These are phyloP conservation scores for Fennellomyces sp. DNA, from an alignment of 371 early-diverging fungal genomes.

Conservation along the genomic window DNA sequence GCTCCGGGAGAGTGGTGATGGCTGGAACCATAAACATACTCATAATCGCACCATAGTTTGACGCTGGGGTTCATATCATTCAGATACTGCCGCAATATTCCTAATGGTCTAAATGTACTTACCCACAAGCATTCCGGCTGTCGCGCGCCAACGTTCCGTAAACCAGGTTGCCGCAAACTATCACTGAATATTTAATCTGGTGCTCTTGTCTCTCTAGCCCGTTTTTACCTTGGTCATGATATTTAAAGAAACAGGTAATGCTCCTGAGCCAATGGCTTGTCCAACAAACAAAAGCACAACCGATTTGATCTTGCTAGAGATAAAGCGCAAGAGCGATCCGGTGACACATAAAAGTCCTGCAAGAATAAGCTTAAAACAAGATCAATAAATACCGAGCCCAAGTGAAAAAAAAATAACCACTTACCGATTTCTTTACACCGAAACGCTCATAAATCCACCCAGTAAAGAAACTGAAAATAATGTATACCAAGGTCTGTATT, in stretches of 20 bases:
- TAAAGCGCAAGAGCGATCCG: conserved; percentile 55
- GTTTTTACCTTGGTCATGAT: conserved; percentile 52
- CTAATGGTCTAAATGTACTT: conserved; percentile 6
- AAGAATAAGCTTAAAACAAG: conserved; percentile 33
- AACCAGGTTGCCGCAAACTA: conserved; percentile 71
- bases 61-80: too few species aligned
- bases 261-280: conserved; percentile 58
- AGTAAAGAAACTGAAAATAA: conserved; percentile 37
- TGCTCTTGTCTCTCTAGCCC: neutral
- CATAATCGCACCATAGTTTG: conserved; percentile 60
- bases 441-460: conserved; percentile 38
- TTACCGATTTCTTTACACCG: conserved; percentile 43
- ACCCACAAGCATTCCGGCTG: conserved; percentile 65
- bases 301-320: conserved; percentile 39
- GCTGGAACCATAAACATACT: conserved; percentile 58
- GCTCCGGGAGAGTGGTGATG: conserved; percentile 37
- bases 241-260: conserved; percentile 65
- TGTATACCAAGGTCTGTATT: conserved; percentile 36
- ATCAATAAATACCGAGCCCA: neutral
- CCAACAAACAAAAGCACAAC: conserved; percentile 53
- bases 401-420: neutral
- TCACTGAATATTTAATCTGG: neutral
- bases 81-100: too few species aligned
- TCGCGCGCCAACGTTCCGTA: conserved; percentile 61
- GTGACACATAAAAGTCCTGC: conserved; percentile 47